Evolutionary conservation across 441 rosid species (phyloP).

Genomic region (Brassica balearica): DNA sequence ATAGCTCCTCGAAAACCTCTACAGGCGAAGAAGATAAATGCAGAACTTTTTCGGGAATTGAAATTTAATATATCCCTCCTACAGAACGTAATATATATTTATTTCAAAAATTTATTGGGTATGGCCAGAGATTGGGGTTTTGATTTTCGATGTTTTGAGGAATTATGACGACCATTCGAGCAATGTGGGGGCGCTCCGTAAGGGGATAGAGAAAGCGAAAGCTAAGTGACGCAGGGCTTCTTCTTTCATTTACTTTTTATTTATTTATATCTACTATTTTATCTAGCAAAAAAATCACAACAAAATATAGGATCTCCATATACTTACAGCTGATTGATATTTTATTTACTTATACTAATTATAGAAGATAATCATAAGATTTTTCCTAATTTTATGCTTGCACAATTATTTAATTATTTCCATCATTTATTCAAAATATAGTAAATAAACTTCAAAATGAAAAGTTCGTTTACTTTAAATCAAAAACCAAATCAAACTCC

Average conservation of each 20-base stretch:
- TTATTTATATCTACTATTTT: background rate
- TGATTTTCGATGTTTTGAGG: conserved; percentile 38
- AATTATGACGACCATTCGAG: conserved; percentile 43
- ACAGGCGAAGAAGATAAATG: conserved; percentile 27
- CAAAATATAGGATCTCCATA: background rate
- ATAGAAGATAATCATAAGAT: background rate
- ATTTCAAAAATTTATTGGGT: conserved; percentile 21
- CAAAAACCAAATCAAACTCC: background rate
- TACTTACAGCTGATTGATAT: background rate
- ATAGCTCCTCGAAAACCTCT: conserved; percentile 38
- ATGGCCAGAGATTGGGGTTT: conserved; percentile 19
- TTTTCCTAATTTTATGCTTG: background rate
- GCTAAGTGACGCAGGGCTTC: conserved; percentile 38
- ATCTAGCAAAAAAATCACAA: conserved; percentile 20
- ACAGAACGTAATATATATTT: background rate
- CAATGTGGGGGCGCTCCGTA: conserved; percentile 24
- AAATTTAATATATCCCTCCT: background rate
- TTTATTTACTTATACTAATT: background rate
- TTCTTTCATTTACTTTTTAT: conserved; percentile 18
- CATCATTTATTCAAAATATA: background rate
- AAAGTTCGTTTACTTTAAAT: background rate
- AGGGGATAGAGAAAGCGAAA: conserved; percentile 42
- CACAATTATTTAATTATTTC: background rate
- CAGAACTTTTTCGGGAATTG: background rate
- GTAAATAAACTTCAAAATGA: background rate